A percentile compares a stretch with the other conserved stretches of the same genome.
Conservation (phyloP, 106 monocot species). For the Phalaenopsis aphrodite region DNA sequence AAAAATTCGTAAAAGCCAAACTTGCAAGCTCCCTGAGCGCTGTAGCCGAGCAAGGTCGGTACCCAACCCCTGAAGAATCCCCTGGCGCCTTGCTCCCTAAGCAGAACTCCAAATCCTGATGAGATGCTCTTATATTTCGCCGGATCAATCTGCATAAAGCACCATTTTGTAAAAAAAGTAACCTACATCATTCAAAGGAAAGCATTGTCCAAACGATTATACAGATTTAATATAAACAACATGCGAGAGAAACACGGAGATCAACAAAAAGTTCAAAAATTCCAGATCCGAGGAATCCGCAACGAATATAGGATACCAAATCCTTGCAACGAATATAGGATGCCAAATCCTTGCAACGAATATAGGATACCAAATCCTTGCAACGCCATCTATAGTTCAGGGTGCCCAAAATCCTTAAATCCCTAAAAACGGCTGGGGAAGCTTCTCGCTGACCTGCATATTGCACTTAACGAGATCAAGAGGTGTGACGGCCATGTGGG, state of each 20-base stretch:
- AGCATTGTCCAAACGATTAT: background rate
- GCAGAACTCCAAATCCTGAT: slow-evolving; percentile 47
- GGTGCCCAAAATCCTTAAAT: background rate
- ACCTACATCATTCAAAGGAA: background rate
- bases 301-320: too few relatives aligned
- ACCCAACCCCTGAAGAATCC: slow-evolving; percentile 80
- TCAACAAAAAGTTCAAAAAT: background rate
- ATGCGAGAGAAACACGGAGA: background rate
- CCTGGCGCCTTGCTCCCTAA: slow-evolving; percentile 60
- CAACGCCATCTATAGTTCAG: background rate
- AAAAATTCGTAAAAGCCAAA: slow-evolving; percentile 80
- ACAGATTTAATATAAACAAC: background rate
- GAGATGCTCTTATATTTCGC: slow-evolving; percentile 60
- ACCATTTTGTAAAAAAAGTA: background rate
- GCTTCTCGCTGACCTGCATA: slow-evolving; percentile 13
- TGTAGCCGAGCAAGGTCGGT: slow-evolving; percentile 72
- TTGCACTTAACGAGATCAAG: slow-evolving; percentile 30
- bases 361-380: too few relatives aligned
- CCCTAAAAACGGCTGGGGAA: background rate
- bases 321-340: too few relatives aligned
- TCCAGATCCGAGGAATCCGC: background rate
- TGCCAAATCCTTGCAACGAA: too few relatives aligned
- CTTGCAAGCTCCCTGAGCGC: slow-evolving; percentile 74
- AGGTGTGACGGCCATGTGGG: slow-evolving; percentile 23
- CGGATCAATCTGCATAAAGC: slow-evolving; percentile 51